Evolutionary conservation across 345 rosid species (phyloP), one percentile per base, ranked within the genome.

Genomic region (Trapa bicornis): DNA sequence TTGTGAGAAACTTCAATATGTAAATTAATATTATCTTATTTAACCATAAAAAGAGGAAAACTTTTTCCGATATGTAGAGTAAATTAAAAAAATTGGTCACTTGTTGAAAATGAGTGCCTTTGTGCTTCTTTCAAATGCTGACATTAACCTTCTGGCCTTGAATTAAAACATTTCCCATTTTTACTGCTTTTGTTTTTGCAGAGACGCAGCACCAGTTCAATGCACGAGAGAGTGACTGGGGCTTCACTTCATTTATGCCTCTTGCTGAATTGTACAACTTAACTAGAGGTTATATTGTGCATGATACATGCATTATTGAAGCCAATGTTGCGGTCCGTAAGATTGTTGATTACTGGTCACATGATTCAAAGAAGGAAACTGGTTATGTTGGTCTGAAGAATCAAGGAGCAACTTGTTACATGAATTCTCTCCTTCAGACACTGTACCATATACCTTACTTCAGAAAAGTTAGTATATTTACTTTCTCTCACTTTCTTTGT

Each of bases 331-430:
- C 76, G 47, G 85, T 81, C 37, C 85, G 85, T 38, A 79, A 70
- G 66, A 71, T 78, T 79, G 61, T 77, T 29, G 87, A 84, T 75
- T 80, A 81, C 70, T 84, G 84, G 87, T 72, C 84, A 3, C 77
- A 81, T 47, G 87, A 84, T 72, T 84, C 87, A 5, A 84, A 81
- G 72, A 84, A 84, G 76, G 87, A 84, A 79, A 84, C 87, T 17
- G 87, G 87, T 42, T 84, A 65, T 76, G 87, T 84, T 48, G 87
- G 87, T 22, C 78, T 84, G 47, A 84, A 84, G 75, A 84, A 84
- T 73, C 87, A 84, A 75, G 87, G 87, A 71, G 87, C 87, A 38
- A 84, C 87, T 36, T 84, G 85, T 70, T 84, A 84, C 78, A 45
- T 45, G 48, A 45, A 45, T 45, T 45, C 48, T 45, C 48, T 45